Conservation (phyloP, 2,329 filamentous ascomycete genomes). For the Diaporthe sp. region DNA sequence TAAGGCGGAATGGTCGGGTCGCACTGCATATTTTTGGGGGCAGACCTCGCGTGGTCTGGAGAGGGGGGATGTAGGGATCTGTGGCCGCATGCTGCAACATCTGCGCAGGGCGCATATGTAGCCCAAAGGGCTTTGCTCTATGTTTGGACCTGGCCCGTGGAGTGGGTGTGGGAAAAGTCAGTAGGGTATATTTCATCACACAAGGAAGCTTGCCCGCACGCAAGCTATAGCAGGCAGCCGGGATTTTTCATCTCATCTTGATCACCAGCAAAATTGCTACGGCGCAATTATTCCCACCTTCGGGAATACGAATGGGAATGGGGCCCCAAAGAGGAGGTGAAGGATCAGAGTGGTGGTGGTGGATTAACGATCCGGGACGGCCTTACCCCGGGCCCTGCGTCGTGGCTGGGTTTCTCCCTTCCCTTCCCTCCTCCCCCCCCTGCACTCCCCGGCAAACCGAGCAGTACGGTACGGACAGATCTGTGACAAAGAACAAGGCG, state of each 20-base stretch:
- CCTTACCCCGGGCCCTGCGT: neutral
- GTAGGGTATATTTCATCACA: too few relatives aligned
- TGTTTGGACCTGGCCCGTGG: neutral
- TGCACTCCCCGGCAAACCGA: neutral
- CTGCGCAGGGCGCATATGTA: neutral
- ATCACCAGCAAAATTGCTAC: neutral
- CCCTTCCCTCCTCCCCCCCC: neutral
- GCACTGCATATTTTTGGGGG: slow-evolving; percentile 13
- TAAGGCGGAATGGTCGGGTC: slow-evolving; percentile 18
- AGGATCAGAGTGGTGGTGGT: neutral
- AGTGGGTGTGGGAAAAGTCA: neutral
- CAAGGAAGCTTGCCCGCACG: neutral
- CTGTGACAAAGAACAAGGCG: neutral
- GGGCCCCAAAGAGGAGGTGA: too few relatives aligned
- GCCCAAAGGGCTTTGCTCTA: neutral
- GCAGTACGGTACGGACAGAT: neutral
- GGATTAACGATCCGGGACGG: neutral
- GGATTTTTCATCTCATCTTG: neutral
- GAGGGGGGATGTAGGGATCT: neutral
- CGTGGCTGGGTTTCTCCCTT: neutral
- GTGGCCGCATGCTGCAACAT: neutral
- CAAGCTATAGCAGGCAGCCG: slow-evolving; percentile 10
- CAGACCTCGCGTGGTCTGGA: slow-evolving; percentile 14
- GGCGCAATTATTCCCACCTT: neutral
- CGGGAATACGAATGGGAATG: neutral